These are phyloP conservation scores for Violaceomyces palustris DNA, from an alignment of 1,284 basidiomycete species.

Conservation along the genomic window DNA sequence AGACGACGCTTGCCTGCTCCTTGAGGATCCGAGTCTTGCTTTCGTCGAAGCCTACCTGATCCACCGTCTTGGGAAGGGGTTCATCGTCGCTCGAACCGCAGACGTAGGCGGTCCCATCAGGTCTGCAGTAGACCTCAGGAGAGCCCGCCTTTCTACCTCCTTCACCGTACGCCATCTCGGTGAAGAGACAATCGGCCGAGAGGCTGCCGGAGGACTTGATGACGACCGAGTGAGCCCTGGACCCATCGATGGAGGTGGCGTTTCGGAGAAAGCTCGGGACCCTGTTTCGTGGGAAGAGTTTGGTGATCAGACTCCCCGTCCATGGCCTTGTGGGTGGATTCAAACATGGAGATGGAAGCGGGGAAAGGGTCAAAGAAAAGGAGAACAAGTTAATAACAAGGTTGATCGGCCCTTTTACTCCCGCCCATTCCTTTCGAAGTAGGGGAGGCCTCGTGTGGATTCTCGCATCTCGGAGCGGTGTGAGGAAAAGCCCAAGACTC, in stretches of 20 bases:
- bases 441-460: no score
- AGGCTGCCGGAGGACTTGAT: conserved; percentile 45
- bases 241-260: conserved; percentile 52
- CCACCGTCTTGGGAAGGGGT: conserved; percentile 50
- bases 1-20: conserved; percentile 55
- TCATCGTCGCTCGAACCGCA: conserved; percentile 55
- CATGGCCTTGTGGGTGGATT: conserved; percentile 61
- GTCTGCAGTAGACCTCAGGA: conserved; percentile 47
- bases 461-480: no score
- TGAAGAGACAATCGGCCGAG: conserved; percentile 57
- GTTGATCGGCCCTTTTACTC: no score
- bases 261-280: conserved; percentile 49
- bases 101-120: conserved; percentile 53
- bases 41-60: conserved; percentile 42
- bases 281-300: conserved; percentile 56
- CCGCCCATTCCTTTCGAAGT: no score
- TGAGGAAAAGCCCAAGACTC: conserved; percentile 2
- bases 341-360: no score
- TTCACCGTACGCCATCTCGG: conserved; percentile 54
- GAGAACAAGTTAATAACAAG: background rate
- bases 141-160: conserved; percentile 21
- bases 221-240: conserved; percentile 58
- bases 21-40: conserved; percentile 55
- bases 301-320: conserved; percentile 63
- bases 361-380: background rate